phyloP scores from a whole-genome alignment of 2,329 filamentous ascomycete genomes.

The Elsinoe fawcettii region DNA sequence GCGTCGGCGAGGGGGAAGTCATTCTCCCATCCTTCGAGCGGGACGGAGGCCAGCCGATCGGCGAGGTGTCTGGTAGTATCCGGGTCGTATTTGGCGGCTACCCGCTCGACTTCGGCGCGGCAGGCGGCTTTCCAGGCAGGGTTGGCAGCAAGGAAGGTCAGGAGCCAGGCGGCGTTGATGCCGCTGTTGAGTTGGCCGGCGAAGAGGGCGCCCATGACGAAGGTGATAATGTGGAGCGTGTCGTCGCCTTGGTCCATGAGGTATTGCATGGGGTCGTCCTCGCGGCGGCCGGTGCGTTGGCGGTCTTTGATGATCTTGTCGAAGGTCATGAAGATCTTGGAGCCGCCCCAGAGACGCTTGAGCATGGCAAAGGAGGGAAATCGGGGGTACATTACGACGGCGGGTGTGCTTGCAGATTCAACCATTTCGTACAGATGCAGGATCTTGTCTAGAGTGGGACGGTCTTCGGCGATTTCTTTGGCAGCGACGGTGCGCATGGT shows the following conservation, averaged over 20 bases:
- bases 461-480: conserved; percentile 46
- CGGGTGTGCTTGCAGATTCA: conserved; percentile 37
- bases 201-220: conserved; percentile 48
- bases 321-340: conserved; percentile 43
- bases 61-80: conserved; percentile 29
- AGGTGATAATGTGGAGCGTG: conserved; percentile 39
- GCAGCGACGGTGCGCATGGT: conserved; percentile 50
- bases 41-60: conserved; percentile 37
- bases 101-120: conserved; percentile 42
- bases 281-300: conserved; percentile 34
- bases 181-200: conserved; percentile 52
- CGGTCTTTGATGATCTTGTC: conserved; percentile 42
- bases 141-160: conserved; percentile 44
- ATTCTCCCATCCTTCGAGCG: conserved; percentile 48
- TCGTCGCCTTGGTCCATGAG: conserved; percentile 46
- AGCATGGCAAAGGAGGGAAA: conserved; percentile 41
- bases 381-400: conserved; percentile 47
- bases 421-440: conserved; percentile 42
- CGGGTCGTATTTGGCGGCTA: conserved; percentile 38
- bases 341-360: conserved; percentile 39
- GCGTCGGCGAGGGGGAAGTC: conserved; percentile 48
- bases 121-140: conserved; percentile 39
- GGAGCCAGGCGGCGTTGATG: conserved; percentile 48
- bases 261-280: conserved; percentile 47
- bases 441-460: conserved; percentile 35